Evolutionary conservation across 257 asterid genomes (phyloP).

Genomic region (Ilex asprella): DNA sequence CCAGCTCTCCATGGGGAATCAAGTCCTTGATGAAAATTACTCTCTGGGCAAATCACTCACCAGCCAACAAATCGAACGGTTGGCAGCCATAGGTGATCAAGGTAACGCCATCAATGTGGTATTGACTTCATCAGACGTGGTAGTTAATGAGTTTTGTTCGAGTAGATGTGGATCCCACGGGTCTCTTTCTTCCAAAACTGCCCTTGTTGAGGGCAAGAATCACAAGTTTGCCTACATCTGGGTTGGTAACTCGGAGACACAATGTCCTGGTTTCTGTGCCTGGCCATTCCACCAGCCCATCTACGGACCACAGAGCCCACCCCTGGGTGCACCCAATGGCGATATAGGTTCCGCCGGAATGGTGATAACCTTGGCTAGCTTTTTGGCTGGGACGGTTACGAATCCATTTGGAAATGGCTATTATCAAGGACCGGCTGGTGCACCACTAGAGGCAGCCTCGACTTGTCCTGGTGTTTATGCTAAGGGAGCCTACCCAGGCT

Average conservation of each 20-base stretch:
- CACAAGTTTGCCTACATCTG: constrained; percentile 48
- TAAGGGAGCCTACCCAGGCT: constrained; percentile 57
- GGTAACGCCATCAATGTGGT: constrained; percentile 45
- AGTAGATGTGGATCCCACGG: constrained; percentile 59
- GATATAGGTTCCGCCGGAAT: constrained; percentile 48
- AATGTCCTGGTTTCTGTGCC: constrained; percentile 51
- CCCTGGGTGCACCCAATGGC: constrained; percentile 44
- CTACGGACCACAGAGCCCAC: constrained; percentile 50
- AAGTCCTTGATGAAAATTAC: constrained; percentile 25
- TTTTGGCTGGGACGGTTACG: constrained; percentile 46
- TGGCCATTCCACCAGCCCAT: constrained; percentile 64
- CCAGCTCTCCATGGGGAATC: constrained; percentile 18
- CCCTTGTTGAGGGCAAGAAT: constrained; percentile 21
- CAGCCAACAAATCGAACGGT: constrained; percentile 18
- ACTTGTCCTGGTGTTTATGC: constrained; percentile 57
- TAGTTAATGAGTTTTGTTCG: constrained; percentile 39
- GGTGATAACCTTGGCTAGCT: constrained; percentile 36
- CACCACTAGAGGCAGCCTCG: constrained; percentile 54
- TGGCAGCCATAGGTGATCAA: constrained; percentile 39
- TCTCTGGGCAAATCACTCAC: constrained; percentile 44
- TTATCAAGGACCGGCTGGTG: constrained; percentile 46
- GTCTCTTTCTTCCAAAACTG: constrained; percentile 11
- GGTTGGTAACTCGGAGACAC: constrained; percentile 51
- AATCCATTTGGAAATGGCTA: constrained; percentile 53
- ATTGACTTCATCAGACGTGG: constrained; percentile 44